These are phyloP conservation scores for Isatis lusitanica DNA, from an alignment of 441 rosid species.

Conservation along the genomic window DNA sequence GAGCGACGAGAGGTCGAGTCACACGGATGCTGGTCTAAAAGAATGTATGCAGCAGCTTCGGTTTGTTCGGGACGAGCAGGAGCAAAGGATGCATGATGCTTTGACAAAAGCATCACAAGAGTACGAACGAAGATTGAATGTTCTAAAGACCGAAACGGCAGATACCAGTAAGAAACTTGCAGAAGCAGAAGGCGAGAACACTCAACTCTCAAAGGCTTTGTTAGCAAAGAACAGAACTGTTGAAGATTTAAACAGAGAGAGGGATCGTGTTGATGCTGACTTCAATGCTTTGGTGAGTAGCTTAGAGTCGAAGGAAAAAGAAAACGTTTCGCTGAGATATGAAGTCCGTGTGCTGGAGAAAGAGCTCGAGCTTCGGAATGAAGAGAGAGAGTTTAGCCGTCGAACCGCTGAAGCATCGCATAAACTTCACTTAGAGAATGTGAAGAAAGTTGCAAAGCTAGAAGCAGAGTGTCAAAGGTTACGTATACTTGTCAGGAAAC, in stretches of 20 bases:
- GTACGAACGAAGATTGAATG: constrained; percentile 45
- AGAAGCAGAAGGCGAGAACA: constrained; percentile 54
- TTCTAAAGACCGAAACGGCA: constrained; percentile 53
- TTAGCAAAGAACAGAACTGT: constrained; percentile 56
- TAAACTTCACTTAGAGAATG: constrained; percentile 71
- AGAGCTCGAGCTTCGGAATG: constrained; percentile 81
- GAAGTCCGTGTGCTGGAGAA: constrained; percentile 80
- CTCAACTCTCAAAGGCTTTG: constrained; percentile 56
- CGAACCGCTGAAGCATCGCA: constrained; percentile 67
- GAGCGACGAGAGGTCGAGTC: constrained; percentile 51
- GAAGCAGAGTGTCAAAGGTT: constrained; percentile 91
- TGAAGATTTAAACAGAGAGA: constrained; percentile 55
- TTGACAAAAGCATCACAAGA: constrained; percentile 63
- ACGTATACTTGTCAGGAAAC: constrained; percentile 69
- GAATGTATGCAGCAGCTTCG: constrained; percentile 76
- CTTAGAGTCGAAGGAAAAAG: constrained; percentile 73
- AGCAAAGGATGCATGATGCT: constrained; percentile 72
- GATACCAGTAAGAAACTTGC: constrained; percentile 51
- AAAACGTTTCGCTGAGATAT: constrained; percentile 69
- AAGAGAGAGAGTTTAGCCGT: constrained; percentile 78
- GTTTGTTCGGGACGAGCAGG: constrained; percentile 79
- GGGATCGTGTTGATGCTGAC: constrained; percentile 53
- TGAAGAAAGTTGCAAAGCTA: constrained; percentile 76
- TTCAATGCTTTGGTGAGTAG: constrained; percentile 58
- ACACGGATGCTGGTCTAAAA: constrained; percentile 68